A percentile compares a stretch with the other conserved stretches of the same genome.
phyloP scores from a whole-genome alignment of 306 rosid genomes.

The Senna tora region DNA sequence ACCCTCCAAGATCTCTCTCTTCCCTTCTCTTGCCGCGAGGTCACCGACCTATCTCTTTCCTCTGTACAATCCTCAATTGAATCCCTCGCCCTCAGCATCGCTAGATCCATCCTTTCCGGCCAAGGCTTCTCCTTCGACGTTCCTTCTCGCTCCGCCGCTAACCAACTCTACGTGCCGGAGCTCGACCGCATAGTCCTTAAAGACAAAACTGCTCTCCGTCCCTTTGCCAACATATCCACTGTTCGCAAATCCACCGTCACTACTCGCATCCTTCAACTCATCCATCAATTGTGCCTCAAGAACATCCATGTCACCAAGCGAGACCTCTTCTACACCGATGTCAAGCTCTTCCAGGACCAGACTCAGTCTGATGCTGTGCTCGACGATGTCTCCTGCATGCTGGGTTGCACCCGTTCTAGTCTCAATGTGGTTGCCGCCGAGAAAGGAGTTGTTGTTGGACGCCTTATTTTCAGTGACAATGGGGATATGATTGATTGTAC shows the following conservation, averaged over 20 bases:
- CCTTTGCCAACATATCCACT: conserved; percentile 75
- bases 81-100: conserved; percentile 50
- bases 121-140: conserved; percentile 82
- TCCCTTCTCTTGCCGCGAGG: conserved; percentile 77
- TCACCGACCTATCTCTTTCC: conserved; percentile 67
- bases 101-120: conserved; percentile 76
- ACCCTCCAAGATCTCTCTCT: conserved; percentile 76
- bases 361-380: conserved; percentile 80
- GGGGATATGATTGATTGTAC: conserved; percentile 97
- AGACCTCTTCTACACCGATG: conserved; percentile 91
- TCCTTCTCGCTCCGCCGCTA: conserved; percentile 84
- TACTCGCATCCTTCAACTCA: conserved; percentile 74
- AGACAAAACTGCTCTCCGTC: conserved; percentile 73
- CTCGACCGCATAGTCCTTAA: conserved; percentile 85
- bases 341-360: conserved; percentile 91
- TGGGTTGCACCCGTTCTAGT: conserved; percentile 88
- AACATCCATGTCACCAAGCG: conserved; percentile 92
- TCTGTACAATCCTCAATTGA: conserved; percentile 75
- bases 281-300: conserved; percentile 80
- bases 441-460: conserved; percentile 90
- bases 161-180: conserved; percentile 84
- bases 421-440: conserved; percentile 87
- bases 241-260: conserved; percentile 79
- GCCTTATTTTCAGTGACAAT: conserved; percentile 86
- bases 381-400: conserved; percentile 84